These are phyloP conservation scores for Plasmodiophora brassicae DNA, from an alignment of 208 protist genomes.

Conservation along the genomic window DNA sequence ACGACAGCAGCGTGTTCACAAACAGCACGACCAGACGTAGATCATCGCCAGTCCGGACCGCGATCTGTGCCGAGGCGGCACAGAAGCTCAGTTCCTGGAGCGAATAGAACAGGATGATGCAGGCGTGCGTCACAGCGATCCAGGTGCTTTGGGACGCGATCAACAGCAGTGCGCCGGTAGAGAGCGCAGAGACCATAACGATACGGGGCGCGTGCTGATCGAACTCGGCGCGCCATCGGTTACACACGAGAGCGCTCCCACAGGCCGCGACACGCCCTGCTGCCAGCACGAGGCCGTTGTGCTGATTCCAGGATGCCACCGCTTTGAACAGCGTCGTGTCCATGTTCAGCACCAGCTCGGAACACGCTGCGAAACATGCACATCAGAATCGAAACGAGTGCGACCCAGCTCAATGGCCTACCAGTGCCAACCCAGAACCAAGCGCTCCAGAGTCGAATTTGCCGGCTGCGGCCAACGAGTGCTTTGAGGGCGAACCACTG, in stretches of 20 bases:
- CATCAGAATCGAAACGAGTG: too few species aligned
- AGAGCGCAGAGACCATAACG: not conserved
- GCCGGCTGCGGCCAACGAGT: not conserved
- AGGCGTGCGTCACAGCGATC: not conserved
- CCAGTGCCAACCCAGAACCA: not conserved
- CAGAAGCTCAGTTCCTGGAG: not conserved
- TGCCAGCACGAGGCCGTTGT: not conserved
- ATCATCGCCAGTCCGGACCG: not conserved
- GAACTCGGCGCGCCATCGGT: not conserved
- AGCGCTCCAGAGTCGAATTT: not conserved
- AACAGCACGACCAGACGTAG: not conserved
- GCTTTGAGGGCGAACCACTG: not conserved
- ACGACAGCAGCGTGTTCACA: not conserved
- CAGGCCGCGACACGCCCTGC: not conserved
- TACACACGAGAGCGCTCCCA: not conserved
- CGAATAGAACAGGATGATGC: not conserved
- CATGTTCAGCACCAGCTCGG: not conserved
- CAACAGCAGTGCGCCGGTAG: not conserved
- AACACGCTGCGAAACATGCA: too few species aligned
- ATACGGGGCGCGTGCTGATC: not conserved
- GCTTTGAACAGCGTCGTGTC: constrained; percentile 19
- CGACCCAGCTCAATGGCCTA: too few species aligned
- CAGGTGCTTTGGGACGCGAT: not conserved
- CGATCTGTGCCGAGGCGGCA: not conserved
- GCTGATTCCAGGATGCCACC: not conserved